Percentiles rank a stretch among this genome's conserved stretches.
These are phyloP conservation scores for Pisolithus sp. DNA, from an alignment of 768 basidiomycete genomes.

Conservation along the genomic window DNA sequence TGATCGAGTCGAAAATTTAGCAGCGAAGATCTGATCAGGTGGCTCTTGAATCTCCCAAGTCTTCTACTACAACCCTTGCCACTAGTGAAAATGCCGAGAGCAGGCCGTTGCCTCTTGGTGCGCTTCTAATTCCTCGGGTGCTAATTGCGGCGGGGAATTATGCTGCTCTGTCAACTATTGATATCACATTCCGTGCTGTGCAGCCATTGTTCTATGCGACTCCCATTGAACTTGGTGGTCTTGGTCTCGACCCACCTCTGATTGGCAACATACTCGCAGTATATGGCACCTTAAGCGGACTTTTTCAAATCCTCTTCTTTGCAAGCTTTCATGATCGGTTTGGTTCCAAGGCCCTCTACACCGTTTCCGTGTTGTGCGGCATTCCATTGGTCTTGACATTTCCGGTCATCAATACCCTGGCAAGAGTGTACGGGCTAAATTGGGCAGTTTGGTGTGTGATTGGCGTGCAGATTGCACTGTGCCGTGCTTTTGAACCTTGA, in stretches of 20 bases:
- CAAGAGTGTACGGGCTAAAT: slow-evolving; percentile 42
- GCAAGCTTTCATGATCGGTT: slow-evolving; percentile 50
- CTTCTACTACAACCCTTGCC: slow-evolving; percentile 3
- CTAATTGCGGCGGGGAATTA: slow-evolving; percentile 62
- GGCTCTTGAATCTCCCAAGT: slow-evolving; percentile 5
- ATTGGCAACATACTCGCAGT: slow-evolving; percentile 62
- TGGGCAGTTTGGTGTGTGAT: slow-evolving; percentile 44
- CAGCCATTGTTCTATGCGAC: slow-evolving; percentile 70
- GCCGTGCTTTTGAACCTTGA: slow-evolving; percentile 46
- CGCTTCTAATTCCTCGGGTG: slow-evolving; percentile 48
- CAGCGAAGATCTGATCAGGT: slow-evolving; percentile 19
- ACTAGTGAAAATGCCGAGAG: slow-evolving; percentile 8
- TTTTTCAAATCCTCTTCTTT: slow-evolving; percentile 67
- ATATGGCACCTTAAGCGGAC: slow-evolving; percentile 58
- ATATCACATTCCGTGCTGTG: slow-evolving; percentile 60
- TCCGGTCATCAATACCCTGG: slow-evolving; percentile 55
- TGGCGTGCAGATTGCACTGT: slow-evolving; percentile 40
- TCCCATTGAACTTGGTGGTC: slow-evolving; percentile 62
- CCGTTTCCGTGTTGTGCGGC: slow-evolving; percentile 41
- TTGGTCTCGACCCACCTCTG: slow-evolving; percentile 56
- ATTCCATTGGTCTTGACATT: slow-evolving; percentile 53
- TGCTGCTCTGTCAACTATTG: slow-evolving; percentile 54
- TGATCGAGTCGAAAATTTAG: slow-evolving; percentile 16
- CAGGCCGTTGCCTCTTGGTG: slow-evolving; percentile 44
- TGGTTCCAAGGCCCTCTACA: slow-evolving; percentile 61